Conservation (phyloP, 192 early-diverging fungal species). For the Glomus cerebriforme region DNA sequence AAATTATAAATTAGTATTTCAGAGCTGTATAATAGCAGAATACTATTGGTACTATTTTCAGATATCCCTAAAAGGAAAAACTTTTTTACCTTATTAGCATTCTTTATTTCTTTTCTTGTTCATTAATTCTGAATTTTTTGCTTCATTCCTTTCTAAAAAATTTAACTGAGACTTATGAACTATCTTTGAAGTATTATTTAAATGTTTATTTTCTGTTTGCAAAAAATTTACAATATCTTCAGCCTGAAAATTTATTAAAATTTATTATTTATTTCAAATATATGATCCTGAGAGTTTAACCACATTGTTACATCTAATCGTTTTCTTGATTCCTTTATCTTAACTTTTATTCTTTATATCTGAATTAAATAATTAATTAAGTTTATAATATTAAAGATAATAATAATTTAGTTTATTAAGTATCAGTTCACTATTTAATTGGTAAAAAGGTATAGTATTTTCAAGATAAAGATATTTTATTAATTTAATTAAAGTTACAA, state of each 20-base stretch:
- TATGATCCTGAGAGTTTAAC: slow-evolving; percentile 13
- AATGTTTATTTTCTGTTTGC: slow-evolving; percentile 28
- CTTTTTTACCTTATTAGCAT: slow-evolving; percentile 27
- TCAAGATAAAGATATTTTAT: no score
- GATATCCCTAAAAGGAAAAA: not conserved
- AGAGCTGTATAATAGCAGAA: not conserved
- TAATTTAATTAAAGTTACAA: no score
- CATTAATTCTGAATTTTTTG: slow-evolving; percentile 15
- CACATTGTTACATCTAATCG: slow-evolving; percentile 20
- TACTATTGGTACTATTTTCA: slow-evolving; percentile 8
- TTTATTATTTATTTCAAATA: slow-evolving; percentile 18
- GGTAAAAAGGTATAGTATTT: no score
- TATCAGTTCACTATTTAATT: no score
- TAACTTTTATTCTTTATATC: no score
- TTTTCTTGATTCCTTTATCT: no score
- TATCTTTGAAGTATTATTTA: slow-evolving; percentile 27
- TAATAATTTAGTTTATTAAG: no score
- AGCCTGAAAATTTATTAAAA: slow-evolving; percentile 30
- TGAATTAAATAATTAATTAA: no score
- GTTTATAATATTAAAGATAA: no score
- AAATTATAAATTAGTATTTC: not conserved
- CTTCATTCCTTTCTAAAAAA: slow-evolving; percentile 21
- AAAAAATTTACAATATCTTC: slow-evolving; percentile 31
- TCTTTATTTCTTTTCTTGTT: slow-evolving; percentile 9
- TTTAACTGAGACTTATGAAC: slow-evolving; percentile 31